These are phyloP conservation scores for Arabis hirsuta DNA, from an alignment of 345 rosid genomes.

Conservation along the genomic window DNA sequence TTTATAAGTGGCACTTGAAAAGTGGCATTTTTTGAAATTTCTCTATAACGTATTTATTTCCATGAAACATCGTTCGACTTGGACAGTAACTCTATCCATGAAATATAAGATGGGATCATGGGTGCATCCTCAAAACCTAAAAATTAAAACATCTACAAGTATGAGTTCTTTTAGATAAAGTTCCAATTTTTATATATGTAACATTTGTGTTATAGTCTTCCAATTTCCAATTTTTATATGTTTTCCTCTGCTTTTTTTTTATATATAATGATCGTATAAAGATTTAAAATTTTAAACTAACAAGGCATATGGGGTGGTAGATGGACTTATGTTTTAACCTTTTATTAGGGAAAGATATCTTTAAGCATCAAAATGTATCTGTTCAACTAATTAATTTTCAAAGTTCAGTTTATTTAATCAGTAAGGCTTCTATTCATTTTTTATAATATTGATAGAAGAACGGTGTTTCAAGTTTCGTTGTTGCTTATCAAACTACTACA, in stretches of 20 bases:
- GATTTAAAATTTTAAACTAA: neutral
- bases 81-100: no score
- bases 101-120: neutral
- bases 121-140: neutral
- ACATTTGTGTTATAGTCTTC: neutral
- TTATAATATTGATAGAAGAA: conserved; percentile 8
- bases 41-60: neutral
- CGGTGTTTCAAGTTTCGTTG: conserved; percentile 28
- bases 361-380: conserved; percentile 13
- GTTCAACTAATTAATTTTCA: conserved; percentile 30
- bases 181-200: neutral
- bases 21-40: no score
- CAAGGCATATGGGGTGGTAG: conserved; percentile 26
- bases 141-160: neutral
- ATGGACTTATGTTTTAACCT: conserved; percentile 10
- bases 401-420: neutral
- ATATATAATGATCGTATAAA: neutral
- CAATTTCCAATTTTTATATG: neutral
- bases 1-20: no score
- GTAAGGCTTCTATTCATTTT: neutral
- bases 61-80: neutral
- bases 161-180: neutral
- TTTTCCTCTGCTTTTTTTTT: neutral
- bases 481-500: conserved; percentile 37
- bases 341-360: conserved; percentile 9